phyloP scores from a whole-genome alignment of 2,329 filamentous ascomycete genomes.

The Fusarium sp. region DNA sequence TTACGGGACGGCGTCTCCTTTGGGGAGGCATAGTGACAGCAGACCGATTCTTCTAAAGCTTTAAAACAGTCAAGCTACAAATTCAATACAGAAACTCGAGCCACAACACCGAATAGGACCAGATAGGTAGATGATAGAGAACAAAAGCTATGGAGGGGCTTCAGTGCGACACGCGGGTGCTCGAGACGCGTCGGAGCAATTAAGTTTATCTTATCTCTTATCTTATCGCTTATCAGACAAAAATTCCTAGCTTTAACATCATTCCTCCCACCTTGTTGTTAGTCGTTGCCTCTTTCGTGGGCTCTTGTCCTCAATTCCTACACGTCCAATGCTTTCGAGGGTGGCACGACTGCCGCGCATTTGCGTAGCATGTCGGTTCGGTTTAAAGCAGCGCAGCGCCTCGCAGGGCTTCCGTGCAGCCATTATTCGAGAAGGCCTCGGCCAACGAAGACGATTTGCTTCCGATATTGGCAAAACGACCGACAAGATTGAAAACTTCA shows the following conservation, averaged over 20 bases:
- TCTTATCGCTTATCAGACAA: constrained; percentile 48
- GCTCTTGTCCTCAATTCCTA: constrained; percentile 20
- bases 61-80: background rate
- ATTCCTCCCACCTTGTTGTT: constrained; percentile 10
- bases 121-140: background rate
- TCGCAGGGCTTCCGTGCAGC: constrained; percentile 23
- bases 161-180: constrained; percentile 31
- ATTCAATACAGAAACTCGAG: background rate
- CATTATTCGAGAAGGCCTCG: constrained; percentile 23
- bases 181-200: constrained; percentile 33
- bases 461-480: constrained; percentile 43
- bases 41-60: background rate
- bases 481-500: constrained; percentile 48
- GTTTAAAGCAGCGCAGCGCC: constrained; percentile 46
- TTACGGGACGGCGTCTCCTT: constrained; percentile 54
- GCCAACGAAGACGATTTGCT: constrained; percentile 40
- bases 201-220: constrained; percentile 45
- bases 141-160: constrained; percentile 20
- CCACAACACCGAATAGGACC: background rate
- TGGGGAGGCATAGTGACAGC: constrained; percentile 51
- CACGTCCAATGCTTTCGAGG: constrained; percentile 55
- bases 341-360: constrained; percentile 52
- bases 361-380: constrained; percentile 54
- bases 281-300: constrained; percentile 25
- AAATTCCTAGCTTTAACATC: constrained; percentile 38